Evolutionary conservation across 2,329 filamentous ascomycete species (phyloP).

Genomic region (Colletotrichum nymphaeae): DNA sequence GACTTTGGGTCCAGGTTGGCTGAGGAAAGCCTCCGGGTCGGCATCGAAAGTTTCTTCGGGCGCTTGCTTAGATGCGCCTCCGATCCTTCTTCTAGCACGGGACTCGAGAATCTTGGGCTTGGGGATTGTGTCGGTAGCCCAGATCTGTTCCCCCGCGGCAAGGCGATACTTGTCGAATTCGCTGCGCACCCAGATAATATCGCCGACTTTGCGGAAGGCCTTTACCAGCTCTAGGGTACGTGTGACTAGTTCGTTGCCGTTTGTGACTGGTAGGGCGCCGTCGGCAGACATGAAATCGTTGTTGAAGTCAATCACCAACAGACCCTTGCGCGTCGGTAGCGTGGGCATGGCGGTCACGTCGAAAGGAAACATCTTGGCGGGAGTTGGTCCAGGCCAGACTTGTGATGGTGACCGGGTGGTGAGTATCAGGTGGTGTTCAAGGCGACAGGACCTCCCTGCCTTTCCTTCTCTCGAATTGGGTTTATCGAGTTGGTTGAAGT

Average conservation of each 20-base stretch:
- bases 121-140: conserved; percentile 50
- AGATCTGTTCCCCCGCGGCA: conserved; percentile 63
- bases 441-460: background rate
- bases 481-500: background rate
- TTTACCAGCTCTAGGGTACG: conserved; percentile 74
- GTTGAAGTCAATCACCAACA: conserved; percentile 88
- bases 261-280: conserved; percentile 74
- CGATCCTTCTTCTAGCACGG: conserved; percentile 37
- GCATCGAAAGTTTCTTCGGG: conserved; percentile 35
- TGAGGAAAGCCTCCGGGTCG: conserved; percentile 59
- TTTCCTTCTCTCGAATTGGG: background rate
- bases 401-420: background rate
- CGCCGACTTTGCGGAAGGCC: conserved; percentile 77
- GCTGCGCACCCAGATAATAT: conserved; percentile 87
- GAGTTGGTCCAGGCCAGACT: background rate
- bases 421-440: background rate
- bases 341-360: conserved; percentile 66
- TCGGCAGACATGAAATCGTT: conserved; percentile 84
- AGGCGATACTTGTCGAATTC: conserved; percentile 74
- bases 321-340: conserved; percentile 72
- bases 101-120: conserved; percentile 35
- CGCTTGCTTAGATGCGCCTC: conserved; percentile 26
- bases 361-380: conserved; percentile 64
- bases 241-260: conserved; percentile 74
- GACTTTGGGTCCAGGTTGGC: conserved; percentile 52